Evolutionary conservation across 1,284 basidiomycete species (phyloP), one percentile per base, ranked within the genome.

Genomic region (Albatrellus sp.): DNA sequence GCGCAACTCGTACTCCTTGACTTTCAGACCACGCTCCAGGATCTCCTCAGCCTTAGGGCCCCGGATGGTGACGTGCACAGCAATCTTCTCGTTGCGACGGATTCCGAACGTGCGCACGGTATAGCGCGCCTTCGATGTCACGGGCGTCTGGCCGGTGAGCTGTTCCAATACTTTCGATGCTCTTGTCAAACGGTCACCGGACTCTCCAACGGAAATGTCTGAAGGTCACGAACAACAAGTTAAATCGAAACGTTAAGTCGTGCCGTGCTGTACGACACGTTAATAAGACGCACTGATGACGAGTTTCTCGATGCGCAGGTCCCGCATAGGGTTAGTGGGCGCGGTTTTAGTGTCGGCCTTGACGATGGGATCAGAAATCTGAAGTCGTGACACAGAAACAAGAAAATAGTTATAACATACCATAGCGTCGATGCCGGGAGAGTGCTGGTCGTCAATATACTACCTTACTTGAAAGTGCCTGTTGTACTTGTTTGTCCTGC

Each of bases 171-270:
- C 94, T 74, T 98, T 98, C 67, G 94, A 92, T 50, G 94, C 94
- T 73, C 96, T 89, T 56, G 96, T 99, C 58, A 98, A 77, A 67
- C 94, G 82, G 81, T 98, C 94, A 73, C 94, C 94, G 58, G 93
- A 97, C 77, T 98, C 94, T 66, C 96, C 94, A 60, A 98, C 96
- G 59, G 92, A 98, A 71, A 98, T 98, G 84, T 98, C 91, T 94
- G 53, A 24, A 24, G 44, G 8, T 8, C 42, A 24, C 24, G 7
- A 29, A 14, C 11, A 12, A 36, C 24, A 11, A 45, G 32, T 32
- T 30, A 34, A 44, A 19, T 24, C 14, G 34, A 45, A 35, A 46
- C n/a, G 39, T 52, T 31, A 48, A 42, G 33, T 40, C 10, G 37
- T 35, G 40, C 14, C 29, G 33, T 33, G 16, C 19, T 40, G 19